Percentiles rank a stretch among this genome's conserved stretches.
phyloP scores from a whole-genome alignment of 306 rosid genomes.

The Trifolium repens region DNA sequence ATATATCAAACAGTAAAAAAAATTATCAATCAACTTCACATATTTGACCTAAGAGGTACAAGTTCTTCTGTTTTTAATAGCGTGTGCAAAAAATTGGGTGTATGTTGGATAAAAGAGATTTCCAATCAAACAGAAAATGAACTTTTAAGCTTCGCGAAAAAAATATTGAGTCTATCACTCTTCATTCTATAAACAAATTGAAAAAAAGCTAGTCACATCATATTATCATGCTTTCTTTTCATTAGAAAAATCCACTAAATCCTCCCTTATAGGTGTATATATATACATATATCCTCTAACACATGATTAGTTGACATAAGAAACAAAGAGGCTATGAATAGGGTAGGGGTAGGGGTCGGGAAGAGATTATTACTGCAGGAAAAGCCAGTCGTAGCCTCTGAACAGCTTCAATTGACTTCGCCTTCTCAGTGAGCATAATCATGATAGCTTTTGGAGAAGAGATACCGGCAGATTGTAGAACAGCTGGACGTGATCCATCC shows the following conservation, averaged over 20 bases:
- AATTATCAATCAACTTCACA: conserved; percentile 17
- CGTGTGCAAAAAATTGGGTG: neutral
- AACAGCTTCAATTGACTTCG: conserved; percentile 73
- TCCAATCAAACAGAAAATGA: conserved; percentile 27
- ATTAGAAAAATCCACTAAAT: conserved; percentile 28
- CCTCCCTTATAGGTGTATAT: conserved; percentile 4
- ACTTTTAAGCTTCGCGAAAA: conserved; percentile 21
- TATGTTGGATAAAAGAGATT: conserved; percentile 36
- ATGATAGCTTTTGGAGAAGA: conserved; percentile 91
- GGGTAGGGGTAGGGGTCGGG: conserved; percentile 18
- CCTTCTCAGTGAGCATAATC: conserved; percentile 82
- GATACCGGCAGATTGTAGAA: conserved; percentile 94
- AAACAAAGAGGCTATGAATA: conserved; percentile 3
- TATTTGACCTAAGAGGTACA: conserved; percentile 14
- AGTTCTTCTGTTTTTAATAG: conserved; percentile 10
- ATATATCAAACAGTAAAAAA: neutral
- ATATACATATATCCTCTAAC: neutral
- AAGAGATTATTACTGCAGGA: conserved; percentile 70
- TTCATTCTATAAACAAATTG: conserved; percentile 19
- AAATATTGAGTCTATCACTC: conserved; percentile 14
- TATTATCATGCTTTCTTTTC: conserved; percentile 20
- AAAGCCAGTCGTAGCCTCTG: conserved; percentile 79
- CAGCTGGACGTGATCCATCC: conserved; percentile 91
- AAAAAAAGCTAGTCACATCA: conserved; percentile 26
- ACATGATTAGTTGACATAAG: conserved; percentile 22